Percentiles rank a stretch among this genome's conserved stretches.
Conservation (phyloP, 2,329 filamentous ascomycete genomes). For the Fusarium beomiforme region DNA sequence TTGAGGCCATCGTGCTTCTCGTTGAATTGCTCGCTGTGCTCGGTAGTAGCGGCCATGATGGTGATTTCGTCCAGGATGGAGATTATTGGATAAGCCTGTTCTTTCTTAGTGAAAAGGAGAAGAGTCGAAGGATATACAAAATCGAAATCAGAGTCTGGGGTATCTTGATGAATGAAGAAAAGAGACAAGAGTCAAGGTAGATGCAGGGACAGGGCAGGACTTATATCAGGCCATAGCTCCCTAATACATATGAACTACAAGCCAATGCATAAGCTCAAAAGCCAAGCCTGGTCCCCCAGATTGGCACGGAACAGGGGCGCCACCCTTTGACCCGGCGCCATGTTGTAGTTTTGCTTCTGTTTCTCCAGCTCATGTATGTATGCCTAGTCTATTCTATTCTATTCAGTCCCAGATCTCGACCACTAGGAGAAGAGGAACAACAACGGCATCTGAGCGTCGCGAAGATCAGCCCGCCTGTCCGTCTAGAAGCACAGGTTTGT, state of each 20-base stretch:
- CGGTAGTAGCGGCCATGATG: constrained; percentile 41
- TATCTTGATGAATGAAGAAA: constrained; percentile 26
- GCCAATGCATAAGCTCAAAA: constrained; percentile 11
- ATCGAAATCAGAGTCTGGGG: constrained; percentile 10
- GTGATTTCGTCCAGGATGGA: constrained; percentile 24
- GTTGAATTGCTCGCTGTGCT: constrained; percentile 40
- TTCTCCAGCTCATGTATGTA: constrained; percentile 11
- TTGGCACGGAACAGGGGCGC: constrained; percentile 38
- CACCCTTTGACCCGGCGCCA: constrained; percentile 44
- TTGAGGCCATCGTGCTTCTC: constrained; percentile 41
- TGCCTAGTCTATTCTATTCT: not conserved
- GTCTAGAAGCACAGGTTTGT: constrained; percentile 11
- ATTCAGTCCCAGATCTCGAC: constrained; percentile 36
- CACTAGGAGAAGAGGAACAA: constrained; percentile 39
- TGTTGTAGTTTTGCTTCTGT: constrained; percentile 12
- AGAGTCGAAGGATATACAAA: not conserved
- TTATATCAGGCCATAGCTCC: constrained; percentile 37
- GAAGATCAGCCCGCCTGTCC: constrained; percentile 39
- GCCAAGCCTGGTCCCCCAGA: constrained; percentile 30
- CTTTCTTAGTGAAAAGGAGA: not conserved
- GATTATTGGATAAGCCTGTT: not conserved
- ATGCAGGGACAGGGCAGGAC: constrained; percentile 25
- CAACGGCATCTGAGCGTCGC: constrained; percentile 1
- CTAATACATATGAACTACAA: constrained; percentile 12
- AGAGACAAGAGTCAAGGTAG: constrained; percentile 20